Evolutionary conservation across 202 grass and related monocot species (phyloP).

Genomic region (Tripidium arundinaceum): DNA sequence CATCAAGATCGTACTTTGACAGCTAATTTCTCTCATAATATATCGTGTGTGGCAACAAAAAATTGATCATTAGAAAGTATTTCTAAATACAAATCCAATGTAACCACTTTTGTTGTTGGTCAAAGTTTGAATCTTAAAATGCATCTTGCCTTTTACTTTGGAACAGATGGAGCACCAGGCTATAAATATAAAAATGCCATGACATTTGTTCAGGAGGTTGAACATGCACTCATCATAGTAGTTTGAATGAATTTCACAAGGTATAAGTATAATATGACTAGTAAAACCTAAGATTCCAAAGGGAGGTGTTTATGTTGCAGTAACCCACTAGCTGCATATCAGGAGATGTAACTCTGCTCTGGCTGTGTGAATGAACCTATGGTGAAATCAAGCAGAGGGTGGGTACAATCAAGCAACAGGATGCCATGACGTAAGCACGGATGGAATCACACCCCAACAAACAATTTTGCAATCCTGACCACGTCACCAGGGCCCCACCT

Average conservation of each 20-base stretch:
- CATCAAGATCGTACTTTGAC: not conserved
- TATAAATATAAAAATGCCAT: not conserved
- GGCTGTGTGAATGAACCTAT: not conserved
- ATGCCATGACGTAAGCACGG: not conserved
- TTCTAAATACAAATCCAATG: not conserved
- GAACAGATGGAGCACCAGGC: not conserved
- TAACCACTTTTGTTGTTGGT: not conserved
- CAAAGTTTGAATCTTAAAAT: not conserved
- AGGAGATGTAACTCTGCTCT: not conserved
- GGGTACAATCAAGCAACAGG: not conserved
- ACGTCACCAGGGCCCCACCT: not conserved
- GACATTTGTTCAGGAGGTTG: not conserved
- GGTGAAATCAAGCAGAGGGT: not conserved
- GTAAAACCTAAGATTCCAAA: not conserved
- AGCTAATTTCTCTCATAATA: not conserved
- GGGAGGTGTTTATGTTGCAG: not conserved
- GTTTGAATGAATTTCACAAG: not conserved
- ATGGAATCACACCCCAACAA: not conserved
- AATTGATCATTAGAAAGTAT: not conserved
- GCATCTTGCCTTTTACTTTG: not conserved
- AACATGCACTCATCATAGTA: not conserved
- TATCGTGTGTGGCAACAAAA: not conserved
- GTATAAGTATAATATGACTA: not conserved
- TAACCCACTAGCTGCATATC: not conserved
- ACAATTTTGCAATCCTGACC: not conserved